Evolutionary conservation across 129 eudicot species (phyloP).

Genomic region (Helianthus tuberosus): DNA sequence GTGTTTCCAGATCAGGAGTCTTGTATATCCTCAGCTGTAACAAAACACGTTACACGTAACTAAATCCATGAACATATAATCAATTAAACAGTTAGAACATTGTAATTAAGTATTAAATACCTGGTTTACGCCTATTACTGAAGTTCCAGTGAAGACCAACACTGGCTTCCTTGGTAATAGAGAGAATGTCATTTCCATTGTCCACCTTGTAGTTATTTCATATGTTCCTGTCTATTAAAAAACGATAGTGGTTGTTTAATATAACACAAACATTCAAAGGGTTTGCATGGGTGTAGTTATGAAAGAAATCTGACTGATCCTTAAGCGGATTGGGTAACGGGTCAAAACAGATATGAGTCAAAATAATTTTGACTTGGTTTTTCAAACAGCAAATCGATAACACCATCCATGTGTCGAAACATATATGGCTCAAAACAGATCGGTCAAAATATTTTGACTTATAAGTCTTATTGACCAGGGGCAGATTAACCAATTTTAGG

Average conservation of each 20-base stretch:
- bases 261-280: too few relatives aligned
- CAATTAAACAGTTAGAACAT: neutral
- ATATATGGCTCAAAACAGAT: too few relatives aligned
- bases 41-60: neutral
- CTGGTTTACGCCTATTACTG: constrained; percentile 96
- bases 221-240: constrained; percentile 83
- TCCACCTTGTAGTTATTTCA: constrained; percentile 93
- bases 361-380: too few relatives aligned
- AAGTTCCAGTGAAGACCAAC: constrained; percentile 91
- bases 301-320: too few relatives aligned
- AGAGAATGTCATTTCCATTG: constrained; percentile 83
- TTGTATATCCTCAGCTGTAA: constrained; percentile 78
- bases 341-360: too few relatives aligned
- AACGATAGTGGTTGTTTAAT: constrained; percentile 11
- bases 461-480: too few relatives aligned
- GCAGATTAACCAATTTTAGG: too few relatives aligned
- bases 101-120: constrained; percentile 27
- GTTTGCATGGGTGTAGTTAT: too few relatives aligned
- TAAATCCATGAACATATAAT: neutral
- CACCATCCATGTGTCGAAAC: too few relatives aligned
- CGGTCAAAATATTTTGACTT: too few relatives aligned
- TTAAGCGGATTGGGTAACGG: too few relatives aligned
- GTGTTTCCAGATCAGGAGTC: constrained; percentile 93
- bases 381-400: too few relatives aligned
- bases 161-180: constrained; percentile 96